Evolutionary conservation across 1,284 basidiomycete genomes (phyloP).

Genomic region (Ganoderma resinaceum): DNA sequence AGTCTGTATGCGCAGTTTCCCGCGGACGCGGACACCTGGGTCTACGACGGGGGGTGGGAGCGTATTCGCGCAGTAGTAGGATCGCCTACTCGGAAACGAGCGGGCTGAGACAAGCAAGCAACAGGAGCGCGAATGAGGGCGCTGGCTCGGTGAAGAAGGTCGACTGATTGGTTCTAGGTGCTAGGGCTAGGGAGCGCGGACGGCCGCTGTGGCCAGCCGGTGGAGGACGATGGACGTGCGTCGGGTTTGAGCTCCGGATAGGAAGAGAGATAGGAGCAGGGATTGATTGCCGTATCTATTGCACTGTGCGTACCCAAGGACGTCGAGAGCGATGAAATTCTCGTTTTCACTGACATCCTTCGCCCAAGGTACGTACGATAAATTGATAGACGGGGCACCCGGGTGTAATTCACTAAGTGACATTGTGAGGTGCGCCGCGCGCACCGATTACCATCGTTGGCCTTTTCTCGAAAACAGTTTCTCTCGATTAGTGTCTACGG

Average conservation of each 20-base stretch:
- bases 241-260: background rate
- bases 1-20: slow-evolving; percentile 44
- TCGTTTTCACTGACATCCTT: background rate
- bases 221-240: background rate
- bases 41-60: slow-evolving; percentile 24
- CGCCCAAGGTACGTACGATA: background rate
- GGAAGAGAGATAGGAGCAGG: background rate
- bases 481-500: no score
- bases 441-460: no score
- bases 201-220: no score
- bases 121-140: slow-evolving; percentile 22
- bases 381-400: background rate
- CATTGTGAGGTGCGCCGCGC: background rate
- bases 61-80: slow-evolving; percentile 36
- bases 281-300: background rate
- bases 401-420: no score
- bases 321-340: background rate
- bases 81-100: slow-evolving; percentile 32
- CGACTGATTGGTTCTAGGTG: slow-evolving; percentile 47
- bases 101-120: slow-evolving; percentile 29
- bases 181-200: no score
- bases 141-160: slow-evolving; percentile 47
- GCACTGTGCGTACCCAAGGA: background rate
- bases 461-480: no score
- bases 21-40: slow-evolving; percentile 45